A percentile compares a stretch with the other conserved stretches of the same genome.
phyloP scores from a whole-genome alignment of 1,284 basidiomycete genomes.

The Pseudozyma hubeiensis region DNA sequence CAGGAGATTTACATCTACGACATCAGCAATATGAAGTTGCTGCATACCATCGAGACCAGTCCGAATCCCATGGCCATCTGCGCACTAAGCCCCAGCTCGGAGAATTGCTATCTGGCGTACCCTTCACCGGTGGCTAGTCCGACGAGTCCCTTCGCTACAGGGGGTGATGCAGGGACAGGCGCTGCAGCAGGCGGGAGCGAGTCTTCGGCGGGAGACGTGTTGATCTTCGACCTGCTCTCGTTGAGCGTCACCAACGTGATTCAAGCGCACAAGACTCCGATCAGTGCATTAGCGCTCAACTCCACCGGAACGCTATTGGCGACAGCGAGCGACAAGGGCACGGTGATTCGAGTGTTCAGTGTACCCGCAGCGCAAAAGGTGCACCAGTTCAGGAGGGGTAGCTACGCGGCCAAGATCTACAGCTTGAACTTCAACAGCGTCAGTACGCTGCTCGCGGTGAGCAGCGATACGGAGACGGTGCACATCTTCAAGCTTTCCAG shows the following conservation, averaged over 20 bases:
- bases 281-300: slow-evolving; percentile 88
- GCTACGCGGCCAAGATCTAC: slow-evolving; percentile 86
- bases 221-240: slow-evolving; percentile 85
- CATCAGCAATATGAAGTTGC: slow-evolving; percentile 95
- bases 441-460: slow-evolving; percentile 85
- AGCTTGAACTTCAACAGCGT: slow-evolving; percentile 92
- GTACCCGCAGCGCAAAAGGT: slow-evolving; percentile 91
- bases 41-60: slow-evolving; percentile 97
- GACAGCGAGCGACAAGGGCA: slow-evolving; percentile 94
- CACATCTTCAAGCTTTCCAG: slow-evolving; percentile 89
- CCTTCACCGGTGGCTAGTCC: slow-evolving; percentile 91
- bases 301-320: slow-evolving; percentile 89
- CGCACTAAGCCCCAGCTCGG: slow-evolving; percentile 93
- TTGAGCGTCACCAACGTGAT: slow-evolving; percentile 94
- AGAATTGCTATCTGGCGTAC: slow-evolving; percentile 93
- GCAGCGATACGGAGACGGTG: slow-evolving; percentile 92
- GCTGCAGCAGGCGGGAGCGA: slow-evolving; percentile 55
- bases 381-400: slow-evolving; percentile 93
- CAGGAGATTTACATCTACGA: slow-evolving; percentile 98
- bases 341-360: slow-evolving; percentile 93
- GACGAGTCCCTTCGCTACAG: slow-evolving; percentile 71
- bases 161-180: slow-evolving; percentile 42
- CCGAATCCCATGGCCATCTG: slow-evolving; percentile 96
- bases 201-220: slow-evolving; percentile 55
- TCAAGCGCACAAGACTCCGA: slow-evolving; percentile 94